Percentiles rank a stretch among this genome's conserved stretches.
These are phyloP conservation scores for Capronia americana DNA, from an alignment of 2,329 filamentous ascomycete species.

Conservation along the genomic window DNA sequence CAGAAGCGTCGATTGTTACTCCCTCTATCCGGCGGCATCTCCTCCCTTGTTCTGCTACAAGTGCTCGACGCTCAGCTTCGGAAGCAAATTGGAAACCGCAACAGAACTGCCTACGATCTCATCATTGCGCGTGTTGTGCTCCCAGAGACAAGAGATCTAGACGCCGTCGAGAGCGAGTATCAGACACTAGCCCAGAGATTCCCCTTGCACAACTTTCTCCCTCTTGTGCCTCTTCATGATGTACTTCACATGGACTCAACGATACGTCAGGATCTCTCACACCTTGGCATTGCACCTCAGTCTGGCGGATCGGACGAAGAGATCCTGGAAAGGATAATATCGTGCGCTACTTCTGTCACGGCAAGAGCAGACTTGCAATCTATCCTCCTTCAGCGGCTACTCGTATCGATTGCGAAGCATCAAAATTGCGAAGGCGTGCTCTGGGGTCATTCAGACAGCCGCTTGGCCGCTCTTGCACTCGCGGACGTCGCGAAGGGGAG, in stretches of 20 bases:
- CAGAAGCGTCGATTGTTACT: conserved; percentile 68
- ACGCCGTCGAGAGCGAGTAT: conserved; percentile 47
- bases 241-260: conserved; percentile 57
- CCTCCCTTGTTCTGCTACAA: conserved; percentile 77
- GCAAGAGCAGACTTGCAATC: conserved; percentile 75
- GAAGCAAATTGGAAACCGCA: conserved; percentile 66
- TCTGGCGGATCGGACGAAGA: conserved; percentile 47
- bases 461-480: conserved; percentile 83
- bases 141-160: conserved; percentile 38
- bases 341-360: conserved; percentile 72
- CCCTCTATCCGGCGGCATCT: conserved; percentile 82
- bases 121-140: conserved; percentile 49
- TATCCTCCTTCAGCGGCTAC: conserved; percentile 73
- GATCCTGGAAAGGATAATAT: conserved; percentile 63
- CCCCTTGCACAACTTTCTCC: conserved; percentile 67
- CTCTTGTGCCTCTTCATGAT: conserved; percentile 67
- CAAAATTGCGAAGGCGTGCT: conserved; percentile 72
- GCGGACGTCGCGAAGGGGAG: conserved; percentile 89
- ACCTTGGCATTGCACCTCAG: conserved; percentile 27
- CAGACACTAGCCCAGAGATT: conserved; percentile 64
- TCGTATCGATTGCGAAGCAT: conserved; percentile 68
- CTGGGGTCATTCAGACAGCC: conserved; percentile 85
- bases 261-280: conserved; percentile 30
- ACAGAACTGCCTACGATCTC: conserved; percentile 71
- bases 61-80: conserved; percentile 74